Evolutionary conservation across 306 rosid species (phyloP).

Genomic region (Lathyrus tuberosus): DNA sequence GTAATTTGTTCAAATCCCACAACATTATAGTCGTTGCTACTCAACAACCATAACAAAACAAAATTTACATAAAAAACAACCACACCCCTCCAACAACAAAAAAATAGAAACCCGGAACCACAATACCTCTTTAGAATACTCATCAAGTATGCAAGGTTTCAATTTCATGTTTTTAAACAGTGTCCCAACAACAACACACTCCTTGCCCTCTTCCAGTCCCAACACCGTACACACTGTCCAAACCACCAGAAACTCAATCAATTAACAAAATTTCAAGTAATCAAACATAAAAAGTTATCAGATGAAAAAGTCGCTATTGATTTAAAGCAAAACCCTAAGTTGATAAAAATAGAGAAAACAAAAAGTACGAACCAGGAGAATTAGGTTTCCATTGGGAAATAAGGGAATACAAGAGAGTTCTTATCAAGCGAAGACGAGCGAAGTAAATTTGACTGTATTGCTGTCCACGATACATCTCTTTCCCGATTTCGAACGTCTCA

Average conservation of each 20-base stretch:
- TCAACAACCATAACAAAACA: neutral
- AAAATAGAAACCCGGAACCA: neutral
- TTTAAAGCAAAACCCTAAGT: conserved; percentile 30
- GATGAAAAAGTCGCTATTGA: neutral
- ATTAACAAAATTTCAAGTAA: neutral
- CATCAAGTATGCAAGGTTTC: conserved; percentile 85
- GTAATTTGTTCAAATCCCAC: neutral
- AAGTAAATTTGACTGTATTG: conserved; percentile 93
- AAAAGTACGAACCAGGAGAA: conserved; percentile 56
- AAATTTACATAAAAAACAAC: conserved; percentile 1
- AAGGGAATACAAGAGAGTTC: conserved; percentile 75
- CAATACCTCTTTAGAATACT: conserved; percentile 82
- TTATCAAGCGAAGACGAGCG: conserved; percentile 80
- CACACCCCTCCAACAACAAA: neutral
- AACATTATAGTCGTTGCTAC: neutral
- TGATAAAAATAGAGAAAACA: neutral
- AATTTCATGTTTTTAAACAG: conserved; percentile 93
- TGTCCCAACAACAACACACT: conserved; percentile 87
- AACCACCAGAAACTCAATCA: neutral
- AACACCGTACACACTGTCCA: conserved; percentile 74
- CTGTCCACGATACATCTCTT: conserved; percentile 76
- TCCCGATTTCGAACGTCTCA: conserved; percentile 60
- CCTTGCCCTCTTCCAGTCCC: conserved; percentile 76
- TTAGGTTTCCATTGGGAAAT: conserved; percentile 73
- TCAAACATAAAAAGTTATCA: neutral